Percentiles rank a stretch among this genome's conserved stretches.
phyloP scores from a whole-genome alignment of 2,329 filamentous ascomycete species.

The Diplodia corticola region DNA sequence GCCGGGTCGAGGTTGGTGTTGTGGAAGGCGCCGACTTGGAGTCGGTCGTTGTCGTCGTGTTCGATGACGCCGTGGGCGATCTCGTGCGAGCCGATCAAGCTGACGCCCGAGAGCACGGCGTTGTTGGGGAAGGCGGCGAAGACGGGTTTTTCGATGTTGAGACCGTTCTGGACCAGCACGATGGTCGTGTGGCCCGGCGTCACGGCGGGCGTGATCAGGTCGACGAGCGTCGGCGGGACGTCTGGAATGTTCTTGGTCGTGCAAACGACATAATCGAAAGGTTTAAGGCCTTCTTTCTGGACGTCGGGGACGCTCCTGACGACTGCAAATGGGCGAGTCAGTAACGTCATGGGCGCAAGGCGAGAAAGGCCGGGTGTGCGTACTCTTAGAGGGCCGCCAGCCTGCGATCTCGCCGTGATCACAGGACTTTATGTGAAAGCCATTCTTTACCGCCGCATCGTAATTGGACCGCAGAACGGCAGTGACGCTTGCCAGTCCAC shows the following conservation, averaged over 20 bases:
- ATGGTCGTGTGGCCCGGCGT: slow-evolving; percentile 54
- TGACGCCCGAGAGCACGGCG: slow-evolving; percentile 55
- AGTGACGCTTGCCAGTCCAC: slow-evolving; percentile 54
- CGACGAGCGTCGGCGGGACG: slow-evolving; percentile 49
- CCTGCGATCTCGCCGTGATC: slow-evolving; percentile 54
- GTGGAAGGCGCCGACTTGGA: slow-evolving; percentile 54
- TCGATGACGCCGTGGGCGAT: slow-evolving; percentile 49
- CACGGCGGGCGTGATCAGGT: slow-evolving; percentile 55
- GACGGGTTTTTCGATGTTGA: slow-evolving; percentile 63
- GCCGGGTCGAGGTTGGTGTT: slow-evolving; percentile 36
- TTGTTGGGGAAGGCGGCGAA: slow-evolving; percentile 53
- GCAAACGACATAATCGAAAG: slow-evolving; percentile 59
- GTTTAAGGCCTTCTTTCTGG: slow-evolving; percentile 31
- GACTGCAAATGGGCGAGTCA: slow-evolving; percentile 37
- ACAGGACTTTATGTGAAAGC: slow-evolving; percentile 57
- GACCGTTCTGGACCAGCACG: slow-evolving; percentile 61
- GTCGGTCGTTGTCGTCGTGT: slow-evolving; percentile 55
- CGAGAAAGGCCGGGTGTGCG: slow-evolving; percentile 12
- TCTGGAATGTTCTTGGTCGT: slow-evolving; percentile 62
- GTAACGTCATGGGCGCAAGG: background rate
- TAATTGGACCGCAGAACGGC: slow-evolving; percentile 60
- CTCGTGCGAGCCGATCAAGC: slow-evolving; percentile 55
- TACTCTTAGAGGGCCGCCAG: slow-evolving; percentile 52
- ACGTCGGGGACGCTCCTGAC: slow-evolving; percentile 52
- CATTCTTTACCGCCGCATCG: slow-evolving; percentile 47